Percentiles rank a stretch among this genome's conserved stretches.
These are phyloP conservation scores for Terfezia claveryi DNA, from an alignment of 495 filamentous ascomycete species.

Conservation along the genomic window DNA sequence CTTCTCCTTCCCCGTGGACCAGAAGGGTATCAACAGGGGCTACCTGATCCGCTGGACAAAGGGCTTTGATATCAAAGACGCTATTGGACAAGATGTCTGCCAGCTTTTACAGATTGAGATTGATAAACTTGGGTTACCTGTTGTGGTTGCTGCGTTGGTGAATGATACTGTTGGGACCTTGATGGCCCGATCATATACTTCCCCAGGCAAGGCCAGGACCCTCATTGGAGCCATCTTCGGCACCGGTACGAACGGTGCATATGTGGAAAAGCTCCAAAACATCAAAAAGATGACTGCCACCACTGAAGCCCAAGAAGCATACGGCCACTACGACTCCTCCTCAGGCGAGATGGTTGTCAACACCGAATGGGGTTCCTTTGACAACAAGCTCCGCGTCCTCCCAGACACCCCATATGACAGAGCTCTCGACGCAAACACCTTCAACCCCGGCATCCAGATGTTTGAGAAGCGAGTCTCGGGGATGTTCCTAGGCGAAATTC, in stretches of 20 bases:
- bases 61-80: constrained; percentile 85
- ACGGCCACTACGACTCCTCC: constrained; percentile 47
- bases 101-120: constrained; percentile 76
- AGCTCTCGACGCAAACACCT: constrained; percentile 51
- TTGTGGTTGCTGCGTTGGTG: constrained; percentile 80
- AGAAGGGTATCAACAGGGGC: constrained; percentile 81
- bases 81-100: constrained; percentile 86
- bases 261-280: constrained; percentile 52
- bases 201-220: constrained; percentile 67
- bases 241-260: constrained; percentile 87
- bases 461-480: constrained; percentile 96
- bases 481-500: constrained; percentile 94
- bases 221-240: constrained; percentile 84
- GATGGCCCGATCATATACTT: constrained; percentile 91
- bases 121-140: constrained; percentile 64
- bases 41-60: constrained; percentile 93
- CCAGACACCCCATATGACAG: constrained; percentile 70
- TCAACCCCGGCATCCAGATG: constrained; percentile 93
- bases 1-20: constrained; percentile 91
- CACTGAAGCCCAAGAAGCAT: constrained; percentile 1
- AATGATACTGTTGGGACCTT: constrained; percentile 95
- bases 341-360: constrained; percentile 95
- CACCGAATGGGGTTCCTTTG: constrained; percentile 95
- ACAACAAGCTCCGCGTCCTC: constrained; percentile 71
- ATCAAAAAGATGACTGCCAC: constrained; percentile 39